Evolutionary conservation across 78 protist species (phyloP).

Genomic region (Protostelium mycophagum): DNA sequence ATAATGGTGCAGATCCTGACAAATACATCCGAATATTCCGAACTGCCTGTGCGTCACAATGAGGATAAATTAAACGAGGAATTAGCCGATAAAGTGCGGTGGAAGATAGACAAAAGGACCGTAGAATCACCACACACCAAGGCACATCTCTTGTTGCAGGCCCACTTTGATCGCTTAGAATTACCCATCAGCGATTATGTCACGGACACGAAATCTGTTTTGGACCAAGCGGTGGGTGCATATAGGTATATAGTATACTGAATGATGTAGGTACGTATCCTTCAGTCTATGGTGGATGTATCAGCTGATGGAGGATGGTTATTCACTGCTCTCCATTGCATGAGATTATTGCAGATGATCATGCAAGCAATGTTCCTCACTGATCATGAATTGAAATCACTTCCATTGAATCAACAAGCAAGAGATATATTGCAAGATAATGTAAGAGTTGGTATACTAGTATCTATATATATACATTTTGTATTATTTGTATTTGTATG

Average conservation of each 20-base stretch:
- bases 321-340: constrained; percentile 35
- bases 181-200: constrained; percentile 92
- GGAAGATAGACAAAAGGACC: constrained; percentile 27
- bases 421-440: background rate
- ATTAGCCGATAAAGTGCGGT: constrained; percentile 78
- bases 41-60: constrained; percentile 84
- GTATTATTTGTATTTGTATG: too few relatives aligned
- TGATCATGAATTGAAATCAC: background rate
- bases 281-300: constrained; percentile 90
- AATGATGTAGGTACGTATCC: constrained; percentile 58
- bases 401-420: background rate
- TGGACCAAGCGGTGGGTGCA: constrained; percentile 79
- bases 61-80: constrained; percentile 75
- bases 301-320: constrained; percentile 77
- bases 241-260: background rate
- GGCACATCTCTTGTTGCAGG: constrained; percentile 84
- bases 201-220: constrained; percentile 92
- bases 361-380: constrained; percentile 69
- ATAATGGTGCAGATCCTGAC: constrained; percentile 43
- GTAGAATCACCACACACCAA: constrained; percentile 76
- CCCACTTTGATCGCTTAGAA: constrained; percentile 66
- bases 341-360: constrained; percentile 75
- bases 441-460: background rate
- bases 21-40: constrained; percentile 80
- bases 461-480: too few relatives aligned